phyloP scores from a whole-genome alignment of 495 filamentous ascomycete species.

The Lasiosphaeria hispida region DNA sequence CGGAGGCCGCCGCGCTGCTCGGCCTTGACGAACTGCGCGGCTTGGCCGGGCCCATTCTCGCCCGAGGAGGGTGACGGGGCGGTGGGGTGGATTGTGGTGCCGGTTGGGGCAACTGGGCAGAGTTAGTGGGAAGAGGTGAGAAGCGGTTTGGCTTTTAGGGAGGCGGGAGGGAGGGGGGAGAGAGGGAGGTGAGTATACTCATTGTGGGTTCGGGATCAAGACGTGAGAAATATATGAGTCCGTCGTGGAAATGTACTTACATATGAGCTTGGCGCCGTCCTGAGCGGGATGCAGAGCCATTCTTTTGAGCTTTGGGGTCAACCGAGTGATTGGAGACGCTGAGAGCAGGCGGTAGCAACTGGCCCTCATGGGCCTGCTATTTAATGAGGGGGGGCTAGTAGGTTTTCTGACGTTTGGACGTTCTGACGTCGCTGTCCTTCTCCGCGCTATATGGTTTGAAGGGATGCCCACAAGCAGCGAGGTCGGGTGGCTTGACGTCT shows the following conservation, averaged over 20 bases:
- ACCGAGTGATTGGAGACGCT: conserved; percentile 2
- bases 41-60: conserved; percentile 40
- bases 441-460: no score
- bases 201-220: conserved; percentile 24
- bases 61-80: conserved; percentile 14
- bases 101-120: conserved; percentile 39
- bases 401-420: background rate
- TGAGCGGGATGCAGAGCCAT: conserved; percentile 51
- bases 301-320: conserved; percentile 13
- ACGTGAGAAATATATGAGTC: background rate
- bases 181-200: conserved; percentile 40
- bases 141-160: background rate
- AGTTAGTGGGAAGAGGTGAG: conserved; percentile 3
- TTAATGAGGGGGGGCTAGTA: background rate
- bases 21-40: conserved; percentile 59
- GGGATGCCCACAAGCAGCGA: no score
- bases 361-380: conserved; percentile 6
- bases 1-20: conserved; percentile 45
- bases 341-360: conserved; percentile 2
- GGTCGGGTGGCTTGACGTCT: background rate
- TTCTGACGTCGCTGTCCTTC: background rate
- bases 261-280: conserved; percentile 48
- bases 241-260: conserved; percentile 32
- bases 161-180: conserved; percentile 1
- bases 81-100: conserved; percentile 15